Evolutionary conservation across 345 rosid genomes (phyloP), one percentile per base, ranked within the genome.

Genomic region (Citrus hindsii): DNA sequence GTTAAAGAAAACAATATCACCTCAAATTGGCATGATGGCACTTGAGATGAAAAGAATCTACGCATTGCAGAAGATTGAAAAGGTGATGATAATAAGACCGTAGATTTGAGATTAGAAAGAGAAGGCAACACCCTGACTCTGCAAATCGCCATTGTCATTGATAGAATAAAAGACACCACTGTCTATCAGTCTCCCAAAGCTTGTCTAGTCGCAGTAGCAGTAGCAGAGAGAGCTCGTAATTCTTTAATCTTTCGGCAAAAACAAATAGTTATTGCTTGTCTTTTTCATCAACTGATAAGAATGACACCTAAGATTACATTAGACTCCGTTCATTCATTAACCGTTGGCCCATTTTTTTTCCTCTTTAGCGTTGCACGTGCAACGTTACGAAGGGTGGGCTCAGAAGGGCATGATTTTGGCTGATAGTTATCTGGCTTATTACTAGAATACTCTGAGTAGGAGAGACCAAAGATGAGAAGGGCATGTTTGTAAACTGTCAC

Each of bases 111-210:
- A 14, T 46, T 73, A 58, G 75, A 68, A 4, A 73, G 71, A 66
- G 56, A 42, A 67, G 38, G 5, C 9, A 76, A 16, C 8, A 19
- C 19, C 27, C 71, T 71, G 28, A n/a, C 28, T 35, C 59, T 77
- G 58, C 83, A 33, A 18, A 71, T 76, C 76, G 83, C 83, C 79
- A 80, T 80, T 38, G 83, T 79, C 76, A 80, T 80, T 38, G 77
- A 62, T 37, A 58, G 4, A 22, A 46, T 46, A 46, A 46, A 42
- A 46, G 51, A 46, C 18, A 40, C 13, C 13, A 9, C 12, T 0
- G 46, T 9, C 16, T 42, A 42, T 12, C 51, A 42, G 0, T 14
- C 56, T 14, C 22, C 21, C 22, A 53, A 53, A 53, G 58, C 58
- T 53, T 53, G 58, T 53, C 58, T 53, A 53, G 58, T 53, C 5